Evolutionary conservation across 1,284 basidiomycete species (phyloP).

Genomic region (Rhodotorula sp.): DNA sequence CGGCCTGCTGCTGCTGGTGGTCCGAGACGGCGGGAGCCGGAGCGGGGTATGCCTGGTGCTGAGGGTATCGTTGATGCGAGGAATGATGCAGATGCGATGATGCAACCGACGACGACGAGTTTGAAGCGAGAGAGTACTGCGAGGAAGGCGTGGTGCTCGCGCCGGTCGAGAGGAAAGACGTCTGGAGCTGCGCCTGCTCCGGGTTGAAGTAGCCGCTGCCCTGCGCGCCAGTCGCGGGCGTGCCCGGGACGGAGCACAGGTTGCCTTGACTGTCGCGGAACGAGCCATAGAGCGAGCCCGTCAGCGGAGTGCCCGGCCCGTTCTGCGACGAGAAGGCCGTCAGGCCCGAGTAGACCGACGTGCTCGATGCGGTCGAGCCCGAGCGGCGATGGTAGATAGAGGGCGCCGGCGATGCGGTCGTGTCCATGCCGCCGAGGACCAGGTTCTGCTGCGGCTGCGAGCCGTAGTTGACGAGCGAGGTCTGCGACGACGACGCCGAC

Average conservation of each 20-base stretch:
- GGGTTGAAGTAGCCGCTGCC: conserved; percentile 21
- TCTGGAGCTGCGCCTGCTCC: conserved; percentile 13
- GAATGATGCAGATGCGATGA: conserved; percentile 4
- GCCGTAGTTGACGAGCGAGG: conserved; percentile 22
- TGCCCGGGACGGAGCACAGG: conserved; percentile 34
- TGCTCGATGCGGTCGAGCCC: conserved; percentile 39
- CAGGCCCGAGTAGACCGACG: conserved; percentile 38
- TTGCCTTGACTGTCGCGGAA: conserved; percentile 33
- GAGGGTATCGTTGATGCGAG: conserved; percentile 14
- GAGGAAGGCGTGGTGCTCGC: conserved; percentile 15
- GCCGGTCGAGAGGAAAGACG: conserved; percentile 2
- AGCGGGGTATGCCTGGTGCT: conserved; percentile 9
- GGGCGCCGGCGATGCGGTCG: conserved; percentile 16
- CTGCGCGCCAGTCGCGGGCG: conserved; percentile 20
- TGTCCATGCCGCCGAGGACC: background rate
- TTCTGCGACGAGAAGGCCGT: conserved; percentile 39
- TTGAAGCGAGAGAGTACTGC: conserved; percentile 6
- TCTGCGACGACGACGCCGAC: conserved; percentile 14
- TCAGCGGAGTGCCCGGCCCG: conserved; percentile 32
- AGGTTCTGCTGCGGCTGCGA: background rate
- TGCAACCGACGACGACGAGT: conserved; percentile 7
- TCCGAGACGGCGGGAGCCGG: background rate
- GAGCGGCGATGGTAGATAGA: conserved; percentile 34
- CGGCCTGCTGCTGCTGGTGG: conserved; percentile 2
- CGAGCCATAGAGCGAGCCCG: conserved; percentile 39